These are phyloP conservation scores for Pleomassaria siparia DNA, from an alignment of 2,329 filamentous ascomycete species.

Conservation along the genomic window DNA sequence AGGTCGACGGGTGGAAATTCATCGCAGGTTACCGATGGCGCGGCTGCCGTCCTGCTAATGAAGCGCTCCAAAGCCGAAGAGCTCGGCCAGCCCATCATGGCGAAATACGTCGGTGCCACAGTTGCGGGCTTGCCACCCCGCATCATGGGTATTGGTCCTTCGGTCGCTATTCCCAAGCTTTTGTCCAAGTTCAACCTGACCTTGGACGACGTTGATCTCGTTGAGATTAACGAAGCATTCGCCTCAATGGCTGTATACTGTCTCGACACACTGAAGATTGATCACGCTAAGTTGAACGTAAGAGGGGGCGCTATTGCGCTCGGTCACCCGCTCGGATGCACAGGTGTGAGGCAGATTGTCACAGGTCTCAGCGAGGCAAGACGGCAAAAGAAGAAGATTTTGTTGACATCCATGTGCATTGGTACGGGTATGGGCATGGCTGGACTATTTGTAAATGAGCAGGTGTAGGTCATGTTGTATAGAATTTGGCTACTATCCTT, in stretches of 20 bases:
- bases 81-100: constrained; percentile 87
- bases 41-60: constrained; percentile 88
- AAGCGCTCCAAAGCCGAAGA: constrained; percentile 86
- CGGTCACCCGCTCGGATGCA: constrained; percentile 79
- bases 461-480: constrained; percentile 38
- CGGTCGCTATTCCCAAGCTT: constrained; percentile 75
- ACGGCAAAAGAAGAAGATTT: constrained; percentile 83
- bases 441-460: constrained; percentile 66
- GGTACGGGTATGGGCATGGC: constrained; percentile 69
- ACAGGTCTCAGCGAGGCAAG: constrained; percentile 85
- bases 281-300: constrained; percentile 77
- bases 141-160: constrained; percentile 94
- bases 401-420: constrained; percentile 89
- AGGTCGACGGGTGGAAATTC: constrained; percentile 90
- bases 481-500: not conserved
- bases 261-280: constrained; percentile 64
- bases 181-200: constrained; percentile 75
- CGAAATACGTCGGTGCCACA: constrained; percentile 91
- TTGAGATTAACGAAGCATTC: constrained; percentile 97
- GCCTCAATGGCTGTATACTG: constrained; percentile 98
- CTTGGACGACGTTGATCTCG: constrained; percentile 80
- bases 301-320: constrained; percentile 81
- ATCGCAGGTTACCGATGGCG: constrained; percentile 92
- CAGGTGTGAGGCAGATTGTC: constrained; percentile 79
- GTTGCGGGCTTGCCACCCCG: constrained; percentile 86